Percentiles rank a stretch among this genome's conserved stretches.
Conservation (phyloP, 2,329 filamentous ascomycete genomes). For the Talaromyces sp. region DNA sequence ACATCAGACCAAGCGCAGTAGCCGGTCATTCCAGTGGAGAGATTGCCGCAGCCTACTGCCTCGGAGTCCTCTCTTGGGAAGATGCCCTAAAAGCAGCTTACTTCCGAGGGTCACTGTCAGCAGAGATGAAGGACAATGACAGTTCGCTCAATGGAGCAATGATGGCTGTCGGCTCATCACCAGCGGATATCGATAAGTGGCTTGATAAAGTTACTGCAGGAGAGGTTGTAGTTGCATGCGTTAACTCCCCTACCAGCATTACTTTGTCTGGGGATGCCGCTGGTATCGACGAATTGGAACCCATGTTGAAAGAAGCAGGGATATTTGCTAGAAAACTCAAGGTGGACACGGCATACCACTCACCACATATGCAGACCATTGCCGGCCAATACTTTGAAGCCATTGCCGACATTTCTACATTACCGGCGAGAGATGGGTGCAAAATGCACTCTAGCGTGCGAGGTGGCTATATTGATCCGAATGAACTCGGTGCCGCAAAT, state of each 20-base stretch:
- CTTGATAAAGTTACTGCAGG: constrained; percentile 15
- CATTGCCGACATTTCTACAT: constrained; percentile 11
- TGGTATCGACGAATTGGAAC: constrained; percentile 17
- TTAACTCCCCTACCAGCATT: constrained; percentile 25
- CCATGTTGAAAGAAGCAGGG: constrained; percentile 16
- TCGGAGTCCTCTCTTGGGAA: constrained; percentile 28
- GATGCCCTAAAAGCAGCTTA: constrained; percentile 45
- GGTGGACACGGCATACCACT: constrained; percentile 28
- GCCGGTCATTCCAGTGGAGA: constrained; percentile 48
- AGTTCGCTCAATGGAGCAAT: constrained; percentile 41
- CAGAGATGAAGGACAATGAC: constrained; percentile 25
- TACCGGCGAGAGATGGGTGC: not conserved
- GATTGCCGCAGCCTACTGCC: constrained; percentile 45
- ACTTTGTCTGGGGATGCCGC: constrained; percentile 22
- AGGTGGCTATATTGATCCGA: not conserved
- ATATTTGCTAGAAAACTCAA: constrained; percentile 23
- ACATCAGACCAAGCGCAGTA: constrained; percentile 36
- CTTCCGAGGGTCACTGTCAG: constrained; percentile 29
- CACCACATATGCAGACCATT: constrained; percentile 25
- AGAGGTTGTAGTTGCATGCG: constrained; percentile 27
- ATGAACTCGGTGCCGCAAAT: constrained; percentile 5
- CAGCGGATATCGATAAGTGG: constrained; percentile 18
- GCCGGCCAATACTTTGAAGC: constrained; percentile 23
- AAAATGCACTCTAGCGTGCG: constrained; percentile 1
- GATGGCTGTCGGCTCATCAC: constrained; percentile 46